Evolutionary conservation across 257 asterid species (phyloP), one percentile per base, ranked within the genome.

Genomic region (Apocynum venetum): DNA sequence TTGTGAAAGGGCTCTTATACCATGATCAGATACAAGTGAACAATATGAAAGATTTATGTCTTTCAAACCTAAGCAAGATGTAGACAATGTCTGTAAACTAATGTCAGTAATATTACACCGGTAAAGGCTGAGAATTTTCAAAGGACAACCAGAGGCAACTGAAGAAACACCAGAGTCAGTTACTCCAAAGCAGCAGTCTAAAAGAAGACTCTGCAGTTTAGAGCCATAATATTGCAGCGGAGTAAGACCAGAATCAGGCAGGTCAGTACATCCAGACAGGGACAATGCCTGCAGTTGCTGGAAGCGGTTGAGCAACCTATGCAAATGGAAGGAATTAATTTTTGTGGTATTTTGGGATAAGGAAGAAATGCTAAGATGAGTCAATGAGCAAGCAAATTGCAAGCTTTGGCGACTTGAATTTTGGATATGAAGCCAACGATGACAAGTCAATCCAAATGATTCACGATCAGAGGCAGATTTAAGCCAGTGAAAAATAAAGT

Each of bases 391-490:
- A 5, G 82, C 86, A 41, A 90, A 87, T 55, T 92, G 93, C 69
- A 93, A 87, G 13, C 91, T 87, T 52, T 79, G 84, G 80, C 96
- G 91, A 75, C 84, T 75, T 20, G 82, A 83, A 76, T 90, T 93
- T 78, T 93, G 93, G 60, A 93, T 86, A 36, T 79, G 80, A 78
- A 89, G 92, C 92, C 93, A 93, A 40, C 85, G 91, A 19, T 61
- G 90, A 73, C 96, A 92, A 71, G 97, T 87, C 79, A 89, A 76
- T 20, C 96, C 96, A 76, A 92, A 88, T 38, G 96, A 82, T 47
- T 89, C 92, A 60, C 93, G 88, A 74, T 89, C 93, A 8, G 73
- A 80, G 66, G 83, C 63, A 55, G 88, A 78, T 76, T 81, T 84
- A 63, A 92, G 97, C 77, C 76, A 78, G 79, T 78, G 81, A 61